phyloP scores from a whole-genome alignment of 192 early-diverging fungal genomes.

The Podochytrium sp. region DNA sequence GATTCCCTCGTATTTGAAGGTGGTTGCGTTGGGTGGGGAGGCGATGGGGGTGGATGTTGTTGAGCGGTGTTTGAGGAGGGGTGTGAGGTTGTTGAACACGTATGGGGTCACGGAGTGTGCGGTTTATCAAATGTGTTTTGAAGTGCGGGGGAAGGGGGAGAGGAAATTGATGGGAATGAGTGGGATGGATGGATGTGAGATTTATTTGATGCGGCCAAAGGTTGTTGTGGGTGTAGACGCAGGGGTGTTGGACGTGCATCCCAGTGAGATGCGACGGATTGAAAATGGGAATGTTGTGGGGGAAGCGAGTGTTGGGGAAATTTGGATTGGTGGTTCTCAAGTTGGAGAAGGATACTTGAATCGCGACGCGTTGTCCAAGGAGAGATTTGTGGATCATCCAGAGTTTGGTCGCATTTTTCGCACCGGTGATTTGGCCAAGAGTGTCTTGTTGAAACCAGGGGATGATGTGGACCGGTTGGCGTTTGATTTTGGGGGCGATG shows the following conservation, averaged over 20 bases:
- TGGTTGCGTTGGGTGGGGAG: conserved; percentile 46
- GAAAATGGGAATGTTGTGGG: background rate
- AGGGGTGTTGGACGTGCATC: conserved; percentile 11
- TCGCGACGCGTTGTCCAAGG: conserved; percentile 11
- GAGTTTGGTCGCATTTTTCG: conserved; percentile 6
- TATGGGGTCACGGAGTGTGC: conserved; percentile 49
- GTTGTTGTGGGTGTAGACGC: background rate
- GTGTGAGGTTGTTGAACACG: conserved; percentile 40
- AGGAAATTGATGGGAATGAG: conserved; percentile 30
- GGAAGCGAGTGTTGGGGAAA: conserved; percentile 19
- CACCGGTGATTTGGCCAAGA: conserved; percentile 27
- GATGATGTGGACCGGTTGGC: background rate
- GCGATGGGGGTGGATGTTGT: conserved; percentile 31
- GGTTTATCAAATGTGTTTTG: conserved; percentile 41
- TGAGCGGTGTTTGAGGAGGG: conserved; percentile 10
- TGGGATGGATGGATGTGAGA: conserved; percentile 19
- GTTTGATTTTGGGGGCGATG: background rate
- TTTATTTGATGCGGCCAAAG: conserved; percentile 33
- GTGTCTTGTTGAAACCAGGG: background rate
- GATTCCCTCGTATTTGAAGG: conserved; percentile 14
- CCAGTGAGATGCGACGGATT: background rate
- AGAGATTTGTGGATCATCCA: conserved; percentile 25
- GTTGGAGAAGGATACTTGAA: conserved; percentile 36
- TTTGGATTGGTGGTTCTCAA: conserved; percentile 31
- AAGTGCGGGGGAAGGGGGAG: background rate